Percentiles rank a stretch among this genome's conserved stretches.
phyloP scores from a whole-genome alignment of 2,329 filamentous ascomycete species.

The Akanthomyces lecanii region DNA sequence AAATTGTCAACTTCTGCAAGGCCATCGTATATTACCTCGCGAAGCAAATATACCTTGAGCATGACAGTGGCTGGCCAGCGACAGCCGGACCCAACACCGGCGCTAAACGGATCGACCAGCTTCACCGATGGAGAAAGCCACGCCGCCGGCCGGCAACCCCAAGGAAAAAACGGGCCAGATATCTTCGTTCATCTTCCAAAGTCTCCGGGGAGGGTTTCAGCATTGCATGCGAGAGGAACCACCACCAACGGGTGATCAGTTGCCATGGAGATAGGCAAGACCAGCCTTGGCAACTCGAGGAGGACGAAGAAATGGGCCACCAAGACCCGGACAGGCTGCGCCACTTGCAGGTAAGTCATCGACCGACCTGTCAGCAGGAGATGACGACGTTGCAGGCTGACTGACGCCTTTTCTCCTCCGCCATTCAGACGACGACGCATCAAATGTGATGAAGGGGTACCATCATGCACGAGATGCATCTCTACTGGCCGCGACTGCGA shows the following conservation, averaged over 20 bases:
- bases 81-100: background rate
- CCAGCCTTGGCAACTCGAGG: background rate
- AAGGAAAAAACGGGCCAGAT: background rate
- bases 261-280: background rate
- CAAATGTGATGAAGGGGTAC: slow-evolving; percentile 27
- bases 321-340: slow-evolving; percentile 22
- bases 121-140: background rate
- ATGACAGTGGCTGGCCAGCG: background rate
- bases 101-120: background rate
- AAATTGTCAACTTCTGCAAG: too few relatives aligned
- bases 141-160: background rate
- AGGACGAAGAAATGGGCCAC: slow-evolving; percentile 14
- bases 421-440: slow-evolving; percentile 23
- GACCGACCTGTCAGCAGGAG: too few relatives aligned
- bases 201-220: background rate
- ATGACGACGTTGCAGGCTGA: background rate
- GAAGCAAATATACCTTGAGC: background rate
- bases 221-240: background rate
- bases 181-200: slow-evolving; percentile 2
- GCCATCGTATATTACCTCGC: background rate
- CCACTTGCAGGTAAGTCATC: slow-evolving; percentile 21
- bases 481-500: slow-evolving; percentile 22
- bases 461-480: slow-evolving; percentile 24
- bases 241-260: background rate
- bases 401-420: background rate